Conservation (phyloP, 2,329 filamentous ascomycete species). For the Aurifilum marmelostoma region DNA sequence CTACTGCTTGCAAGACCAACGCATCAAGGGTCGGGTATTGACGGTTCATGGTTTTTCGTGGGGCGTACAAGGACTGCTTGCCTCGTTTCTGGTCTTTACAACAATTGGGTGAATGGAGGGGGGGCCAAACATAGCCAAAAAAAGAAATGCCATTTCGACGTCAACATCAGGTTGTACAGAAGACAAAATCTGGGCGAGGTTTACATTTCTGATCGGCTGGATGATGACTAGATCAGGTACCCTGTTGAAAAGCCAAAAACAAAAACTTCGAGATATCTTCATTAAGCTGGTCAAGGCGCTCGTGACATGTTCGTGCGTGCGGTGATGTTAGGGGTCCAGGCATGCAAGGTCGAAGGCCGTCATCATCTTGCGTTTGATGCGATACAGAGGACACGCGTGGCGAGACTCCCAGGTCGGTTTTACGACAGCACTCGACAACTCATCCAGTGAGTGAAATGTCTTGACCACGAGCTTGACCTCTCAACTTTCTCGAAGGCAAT, state of each 20-base stretch:
- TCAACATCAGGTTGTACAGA: conserved; percentile 25
- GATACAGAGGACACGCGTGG: background rate
- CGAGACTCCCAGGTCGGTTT: background rate
- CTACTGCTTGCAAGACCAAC: conserved; percentile 30
- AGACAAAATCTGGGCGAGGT: conserved; percentile 15
- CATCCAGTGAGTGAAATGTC: background rate
- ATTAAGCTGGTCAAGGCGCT: background rate
- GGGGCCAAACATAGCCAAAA: conserved; percentile 32
- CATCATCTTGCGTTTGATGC: background rate
- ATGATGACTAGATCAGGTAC: conserved; percentile 23
- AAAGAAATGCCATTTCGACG: conserved; percentile 29
- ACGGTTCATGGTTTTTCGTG: conserved; percentile 38
- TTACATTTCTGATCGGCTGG: conserved; percentile 26
- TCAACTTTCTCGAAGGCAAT: background rate
- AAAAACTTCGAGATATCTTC: conserved; percentile 23
- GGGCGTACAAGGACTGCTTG: conserved; percentile 41
- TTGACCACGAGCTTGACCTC: background rate
- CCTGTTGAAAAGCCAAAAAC: conserved; percentile 28
- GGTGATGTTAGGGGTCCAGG: background rate
- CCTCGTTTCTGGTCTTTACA: conserved; percentile 39
- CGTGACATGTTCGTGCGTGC: background rate
- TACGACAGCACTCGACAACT: background rate
- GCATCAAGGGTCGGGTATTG: conserved; percentile 26
- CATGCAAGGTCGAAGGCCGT: background rate
- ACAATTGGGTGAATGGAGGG: conserved; percentile 35